Conservation (phyloP, 1,139 yeast genomes). For the Pichia sp. region DNA sequence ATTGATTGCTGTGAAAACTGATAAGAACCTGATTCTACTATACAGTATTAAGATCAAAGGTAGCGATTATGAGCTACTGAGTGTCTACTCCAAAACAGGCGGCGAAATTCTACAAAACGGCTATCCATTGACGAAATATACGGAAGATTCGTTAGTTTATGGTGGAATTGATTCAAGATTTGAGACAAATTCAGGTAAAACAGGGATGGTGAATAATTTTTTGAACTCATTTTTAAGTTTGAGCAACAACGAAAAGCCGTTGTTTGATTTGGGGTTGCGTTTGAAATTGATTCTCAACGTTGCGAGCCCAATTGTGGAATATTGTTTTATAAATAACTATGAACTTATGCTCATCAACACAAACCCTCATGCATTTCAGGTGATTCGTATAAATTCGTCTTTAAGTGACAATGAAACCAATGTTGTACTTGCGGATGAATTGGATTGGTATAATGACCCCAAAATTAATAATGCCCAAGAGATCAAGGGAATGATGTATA, state of each 20-base stretch:
- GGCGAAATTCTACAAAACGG: constrained; percentile 38
- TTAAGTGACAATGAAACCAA: constrained; percentile 16
- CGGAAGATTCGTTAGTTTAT: constrained; percentile 15
- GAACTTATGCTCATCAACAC: constrained; percentile 30
- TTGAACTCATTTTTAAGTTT: constrained; percentile 20
- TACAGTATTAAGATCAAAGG: constrained; percentile 23
- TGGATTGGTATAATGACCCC: constrained; percentile 23
- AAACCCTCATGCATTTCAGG: constrained; percentile 32
- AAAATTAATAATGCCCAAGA: constrained; percentile 8
- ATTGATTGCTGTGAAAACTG: constrained; percentile 27
- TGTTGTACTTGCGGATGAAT: constrained; percentile 21
- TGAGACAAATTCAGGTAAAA: constrained; percentile 12
- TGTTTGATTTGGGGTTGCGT: constrained; percentile 28
- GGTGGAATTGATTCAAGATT: constrained; percentile 11
- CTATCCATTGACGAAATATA: constrained; percentile 24
- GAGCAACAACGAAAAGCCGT: constrained; percentile 19
- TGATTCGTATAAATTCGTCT: constrained; percentile 27
- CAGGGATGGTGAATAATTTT: constrained; percentile 21
- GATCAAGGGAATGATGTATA: constrained; percentile 17
- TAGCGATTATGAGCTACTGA: constrained; percentile 29
- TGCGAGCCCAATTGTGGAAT: constrained; percentile 32
- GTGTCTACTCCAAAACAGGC: constrained; percentile 32
- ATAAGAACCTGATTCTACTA: constrained; percentile 26
- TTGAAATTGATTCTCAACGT: constrained; percentile 38
- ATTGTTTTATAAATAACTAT: constrained; percentile 24